Conservation (phyloP, 2,329 filamentous ascomycete genomes). For the Byssothecium circinans region DNA sequence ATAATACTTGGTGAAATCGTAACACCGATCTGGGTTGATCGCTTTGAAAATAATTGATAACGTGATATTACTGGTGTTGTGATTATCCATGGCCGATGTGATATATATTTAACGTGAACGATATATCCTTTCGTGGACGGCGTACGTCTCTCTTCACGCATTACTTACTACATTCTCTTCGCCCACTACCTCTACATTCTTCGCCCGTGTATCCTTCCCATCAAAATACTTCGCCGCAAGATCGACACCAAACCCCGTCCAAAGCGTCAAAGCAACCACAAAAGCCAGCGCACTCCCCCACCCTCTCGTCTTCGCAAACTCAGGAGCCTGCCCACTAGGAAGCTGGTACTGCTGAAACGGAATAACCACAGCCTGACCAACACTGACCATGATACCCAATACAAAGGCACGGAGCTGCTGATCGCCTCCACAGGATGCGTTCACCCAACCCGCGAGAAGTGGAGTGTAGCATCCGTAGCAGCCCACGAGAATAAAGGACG, state of each 20-base stretch:
- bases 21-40: no score
- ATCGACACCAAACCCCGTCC: slow-evolving; percentile 9
- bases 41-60: no score
- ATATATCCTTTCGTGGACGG: no score
- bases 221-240: background rate
- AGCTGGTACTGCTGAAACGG: slow-evolving; percentile 16
- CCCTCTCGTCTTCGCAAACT: slow-evolving; percentile 7
- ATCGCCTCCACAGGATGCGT: slow-evolving; percentile 47
- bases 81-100: no score
- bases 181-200: no score
- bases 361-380: slow-evolving; percentile 9
- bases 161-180: no score
- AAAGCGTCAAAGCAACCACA: slow-evolving; percentile 12
- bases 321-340: slow-evolving; percentile 9
- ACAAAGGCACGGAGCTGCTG: slow-evolving; percentile 49
- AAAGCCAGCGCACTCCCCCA: slow-evolving; percentile 12
- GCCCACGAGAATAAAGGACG: slow-evolving; percentile 45
- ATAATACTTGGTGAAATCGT: no score
- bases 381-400: slow-evolving; percentile 24
- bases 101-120: no score
- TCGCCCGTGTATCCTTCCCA: no score
- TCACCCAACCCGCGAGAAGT: slow-evolving; percentile 47
- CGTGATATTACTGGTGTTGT: no score
- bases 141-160: no score
- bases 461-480: slow-evolving; percentile 50